Evolutionary conservation across 441 rosid genomes (phyloP).

Genomic region (California macrophylla): DNA sequence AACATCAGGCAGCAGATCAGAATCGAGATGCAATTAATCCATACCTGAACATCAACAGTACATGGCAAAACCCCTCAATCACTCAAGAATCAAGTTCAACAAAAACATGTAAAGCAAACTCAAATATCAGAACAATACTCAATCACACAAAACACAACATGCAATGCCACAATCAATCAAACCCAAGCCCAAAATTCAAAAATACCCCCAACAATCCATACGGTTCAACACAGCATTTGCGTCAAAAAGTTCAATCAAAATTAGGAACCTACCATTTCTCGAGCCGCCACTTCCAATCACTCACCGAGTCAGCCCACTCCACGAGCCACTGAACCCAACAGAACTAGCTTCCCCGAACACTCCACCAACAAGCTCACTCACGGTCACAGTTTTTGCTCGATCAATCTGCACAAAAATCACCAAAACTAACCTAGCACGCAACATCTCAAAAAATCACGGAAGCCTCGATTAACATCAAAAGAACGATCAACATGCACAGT

Average conservation of each 20-base stretch:
- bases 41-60: neutral
- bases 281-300: neutral
- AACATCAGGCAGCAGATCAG: neutral
- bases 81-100: neutral
- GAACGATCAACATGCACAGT: neutral
- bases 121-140: neutral
- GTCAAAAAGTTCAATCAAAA: constrained; percentile 10
- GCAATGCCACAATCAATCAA: neutral
- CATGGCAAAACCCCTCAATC: neutral
- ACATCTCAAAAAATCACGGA: constrained; percentile 9
- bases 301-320: neutral
- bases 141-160: neutral
- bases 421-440: constrained; percentile 8
- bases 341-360: neutral
- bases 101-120: neutral
- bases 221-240: constrained; percentile 9
- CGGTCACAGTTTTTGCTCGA: constrained; percentile 1
- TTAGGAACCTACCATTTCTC: constrained; percentile 15
- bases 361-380: constrained; percentile 6
- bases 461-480: constrained; percentile 9
- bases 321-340: neutral
- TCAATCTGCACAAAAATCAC: constrained; percentile 4
- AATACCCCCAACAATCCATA: neutral
- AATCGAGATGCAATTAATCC: neutral
- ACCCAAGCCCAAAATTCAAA: neutral